These are phyloP conservation scores for Tetradesmus lagerheimii DNA, from an alignment of 139 green algal genomes.

Conservation along the genomic window DNA sequence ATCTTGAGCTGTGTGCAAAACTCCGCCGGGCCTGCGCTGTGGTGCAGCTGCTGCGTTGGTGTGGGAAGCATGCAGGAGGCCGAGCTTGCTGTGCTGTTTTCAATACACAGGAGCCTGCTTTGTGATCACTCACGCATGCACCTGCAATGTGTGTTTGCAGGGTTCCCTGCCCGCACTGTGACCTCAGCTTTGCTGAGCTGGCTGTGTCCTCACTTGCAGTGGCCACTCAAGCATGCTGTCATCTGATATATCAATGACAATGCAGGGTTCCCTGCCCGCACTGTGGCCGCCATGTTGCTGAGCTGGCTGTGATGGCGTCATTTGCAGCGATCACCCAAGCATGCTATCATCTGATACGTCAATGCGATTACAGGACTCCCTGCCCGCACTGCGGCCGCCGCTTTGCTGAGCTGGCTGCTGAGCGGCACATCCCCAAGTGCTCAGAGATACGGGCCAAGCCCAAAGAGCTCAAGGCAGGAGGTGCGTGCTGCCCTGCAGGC, in stretches of 20 bases:
- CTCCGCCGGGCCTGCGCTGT: too few relatives aligned
- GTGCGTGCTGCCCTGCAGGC: too few relatives aligned
- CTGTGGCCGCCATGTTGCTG: conserved; percentile 77
- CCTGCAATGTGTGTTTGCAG: too few relatives aligned
- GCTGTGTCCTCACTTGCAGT: neutral
- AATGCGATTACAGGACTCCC: conserved; percentile 58
- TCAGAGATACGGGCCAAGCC: conserved; percentile 73
- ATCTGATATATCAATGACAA: too few relatives aligned
- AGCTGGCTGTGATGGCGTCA: conserved; percentile 57
- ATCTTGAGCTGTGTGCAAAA: too few relatives aligned
- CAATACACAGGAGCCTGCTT: too few relatives aligned
- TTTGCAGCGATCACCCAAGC: neutral
- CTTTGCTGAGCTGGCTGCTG: conserved; percentile 73
- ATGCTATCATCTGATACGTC: too few relatives aligned
- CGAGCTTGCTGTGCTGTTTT: neutral
- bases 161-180: conserved; percentile 4
- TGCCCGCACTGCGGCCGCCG: conserved; percentile 76
- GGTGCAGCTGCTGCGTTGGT: too few relatives aligned
- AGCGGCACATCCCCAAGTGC: conserved; percentile 82
- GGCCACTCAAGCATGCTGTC: neutral
- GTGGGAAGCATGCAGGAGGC: neutral
- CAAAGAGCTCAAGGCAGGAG: conserved; percentile 49
- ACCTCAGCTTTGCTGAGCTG: neutral
- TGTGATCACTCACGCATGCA: too few relatives aligned
- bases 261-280: conserved; percentile 68